Evolutionary conservation across 1,284 basidiomycete genomes (phyloP).

Genomic region (Sporisorium iseilematis-ciliati): DNA sequence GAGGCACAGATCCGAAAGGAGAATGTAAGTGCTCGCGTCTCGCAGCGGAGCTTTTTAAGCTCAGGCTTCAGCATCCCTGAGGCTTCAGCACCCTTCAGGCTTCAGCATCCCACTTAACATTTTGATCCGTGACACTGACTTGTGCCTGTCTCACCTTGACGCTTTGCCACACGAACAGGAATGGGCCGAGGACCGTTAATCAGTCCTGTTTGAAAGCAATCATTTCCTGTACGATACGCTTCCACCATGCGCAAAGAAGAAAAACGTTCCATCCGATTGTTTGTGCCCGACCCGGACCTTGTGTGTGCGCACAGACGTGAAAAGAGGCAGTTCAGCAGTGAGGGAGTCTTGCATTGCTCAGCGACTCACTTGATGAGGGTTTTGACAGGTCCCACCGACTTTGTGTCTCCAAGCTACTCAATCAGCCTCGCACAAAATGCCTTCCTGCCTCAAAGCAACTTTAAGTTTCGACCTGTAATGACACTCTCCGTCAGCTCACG

Average conservation of each 20-base stretch:
- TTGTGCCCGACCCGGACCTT: not conserved
- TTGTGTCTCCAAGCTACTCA: slow-evolving; percentile 2
- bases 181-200: slow-evolving; percentile 68
- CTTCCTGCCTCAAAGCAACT: not conserved
- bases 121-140: slow-evolving; percentile 4
- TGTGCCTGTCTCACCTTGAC: not conserved
- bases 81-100: not conserved
- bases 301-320: not conserved
- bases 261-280: not conserved
- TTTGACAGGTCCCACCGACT: not conserved
- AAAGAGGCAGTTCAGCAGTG: not conserved
- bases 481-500: slow-evolving; percentile 6
- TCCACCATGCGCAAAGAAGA: slow-evolving; percentile 6
- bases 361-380: not conserved
- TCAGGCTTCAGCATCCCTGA: not conserved
- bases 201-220: not conserved
- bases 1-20: slow-evolving; percentile 99
- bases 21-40: slow-evolving; percentile 75
- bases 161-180: slow-evolving; percentile 37
- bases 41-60: not conserved
- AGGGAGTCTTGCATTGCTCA: not conserved
- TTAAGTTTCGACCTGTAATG: not conserved
- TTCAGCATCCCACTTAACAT: too few relatives aligned
- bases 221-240: slow-evolving; percentile 6
- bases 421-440: not conserved